phyloP scores from a whole-genome alignment of 331 rosid genomes.

The Erythrophleum ivorense region DNA sequence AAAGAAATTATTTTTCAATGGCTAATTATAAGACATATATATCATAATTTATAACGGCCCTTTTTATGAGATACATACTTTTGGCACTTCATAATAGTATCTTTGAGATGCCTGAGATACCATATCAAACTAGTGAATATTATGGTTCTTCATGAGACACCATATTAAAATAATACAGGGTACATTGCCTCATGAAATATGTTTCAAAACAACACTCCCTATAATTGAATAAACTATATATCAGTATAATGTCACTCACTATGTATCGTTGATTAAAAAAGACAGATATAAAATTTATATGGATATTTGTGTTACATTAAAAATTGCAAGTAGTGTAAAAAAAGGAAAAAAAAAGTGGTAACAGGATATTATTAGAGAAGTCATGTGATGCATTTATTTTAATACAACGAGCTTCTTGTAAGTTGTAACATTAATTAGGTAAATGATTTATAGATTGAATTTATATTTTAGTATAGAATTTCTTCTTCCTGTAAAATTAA shows the following conservation, averaged over 20 bases:
- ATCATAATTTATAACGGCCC: no score
- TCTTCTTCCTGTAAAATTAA: not conserved
- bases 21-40: not conserved
- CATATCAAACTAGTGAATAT: no score
- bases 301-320: not conserved
- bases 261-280: no score
- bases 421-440: not conserved
- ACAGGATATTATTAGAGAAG: not conserved
- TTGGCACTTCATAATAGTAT: not conserved
- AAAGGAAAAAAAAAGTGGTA: not conserved
- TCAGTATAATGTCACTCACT: no score
- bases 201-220: no score
- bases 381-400: no score
- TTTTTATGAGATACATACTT: no score
- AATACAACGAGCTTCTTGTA: not conserved
- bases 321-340: not conserved
- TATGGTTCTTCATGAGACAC: no score
- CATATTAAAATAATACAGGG: no score
- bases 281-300: not conserved
- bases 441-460: not conserved
- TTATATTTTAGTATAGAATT: not conserved
- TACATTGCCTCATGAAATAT: no score
- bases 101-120: no score
- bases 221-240: no score
- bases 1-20: not conserved